Evolutionary conservation across 495 filamentous ascomycete genomes (phyloP), one percentile per base, ranked within the genome.

Genomic region (Podospora tetraspora): DNA sequence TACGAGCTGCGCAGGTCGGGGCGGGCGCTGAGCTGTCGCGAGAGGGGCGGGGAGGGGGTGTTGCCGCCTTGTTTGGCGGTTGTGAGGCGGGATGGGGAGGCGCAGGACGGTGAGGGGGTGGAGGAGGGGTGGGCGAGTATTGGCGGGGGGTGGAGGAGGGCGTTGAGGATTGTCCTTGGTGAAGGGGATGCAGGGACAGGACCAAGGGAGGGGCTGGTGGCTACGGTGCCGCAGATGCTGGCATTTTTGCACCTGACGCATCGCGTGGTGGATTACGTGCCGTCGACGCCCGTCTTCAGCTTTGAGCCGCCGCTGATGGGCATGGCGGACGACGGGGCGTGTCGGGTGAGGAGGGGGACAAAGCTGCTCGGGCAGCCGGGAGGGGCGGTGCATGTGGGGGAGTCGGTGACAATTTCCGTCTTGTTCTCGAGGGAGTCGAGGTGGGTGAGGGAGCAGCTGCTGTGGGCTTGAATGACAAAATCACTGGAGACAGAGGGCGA

Each of bases 191-290:
- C 29, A 6, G 32, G 16, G 21, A 63, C 34, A n/a, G 10, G 23
- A 7, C 21, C 62, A 0, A 66, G 19, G 25, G 64, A 66, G 27
- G 64, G 64, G 25, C 52, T 66, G 24, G 29, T 66, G 9, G 57
- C 64, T 22, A 66, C 64, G 10, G 57, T 66, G 29, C 64, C 64
- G 57, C 64, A 66, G 52, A 66, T 66, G 64, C 0, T 66, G 43
- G 64, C 64, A 1, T 56, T 66, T 34, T 27, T 66, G 21, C 64
- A 66, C 27, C 64, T 66, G 19, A 25, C 52, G 12, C 29, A 59
- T 24, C 64, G 64, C 21, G n/a, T 66, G 16, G 30, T 66, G 25
- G 43, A 66, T 21, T 58, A 25, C 29, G 64, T 66, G 25, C 64
- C 64, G n/a, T 66, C 64, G 10, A 66, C 64, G 10, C 64, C 64